Conservation (phyloP, 2,329 filamentous ascomycete genomes). For the Tolypocladium ovalisporum region DNA sequence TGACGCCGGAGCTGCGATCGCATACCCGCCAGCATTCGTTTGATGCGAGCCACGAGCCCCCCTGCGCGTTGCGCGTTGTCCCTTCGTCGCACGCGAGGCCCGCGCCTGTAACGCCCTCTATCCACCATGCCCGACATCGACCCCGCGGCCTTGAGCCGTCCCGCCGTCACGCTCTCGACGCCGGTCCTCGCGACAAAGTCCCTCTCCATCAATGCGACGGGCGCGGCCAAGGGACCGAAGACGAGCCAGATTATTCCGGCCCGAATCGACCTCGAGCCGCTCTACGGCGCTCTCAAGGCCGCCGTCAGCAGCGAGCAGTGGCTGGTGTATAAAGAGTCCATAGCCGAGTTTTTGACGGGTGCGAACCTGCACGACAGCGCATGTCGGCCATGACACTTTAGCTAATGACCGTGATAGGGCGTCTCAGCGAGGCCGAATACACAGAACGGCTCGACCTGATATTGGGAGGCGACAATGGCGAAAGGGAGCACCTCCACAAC, state of each 20-base stretch:
- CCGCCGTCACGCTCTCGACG: constrained; percentile 45
- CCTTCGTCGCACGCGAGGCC: constrained; percentile 34
- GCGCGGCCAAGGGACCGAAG: constrained; percentile 42
- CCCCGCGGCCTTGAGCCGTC: constrained; percentile 56
- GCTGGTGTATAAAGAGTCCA: constrained; percentile 52
- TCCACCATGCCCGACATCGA: constrained; percentile 57
- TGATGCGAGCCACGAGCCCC: constrained; percentile 32
- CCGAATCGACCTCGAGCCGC: constrained; percentile 56
- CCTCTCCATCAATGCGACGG: constrained; percentile 40
- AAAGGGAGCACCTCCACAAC: constrained; percentile 55
- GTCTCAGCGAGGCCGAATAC: constrained; percentile 52
- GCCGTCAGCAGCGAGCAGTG: constrained; percentile 51
- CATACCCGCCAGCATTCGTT: constrained; percentile 23
- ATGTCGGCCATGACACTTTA: not conserved
- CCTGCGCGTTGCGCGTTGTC: constrained; percentile 33
- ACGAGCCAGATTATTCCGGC: constrained; percentile 52
- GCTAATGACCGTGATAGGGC: constrained; percentile 34
- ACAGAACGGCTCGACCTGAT: constrained; percentile 49
- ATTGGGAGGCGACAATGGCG: constrained; percentile 43
- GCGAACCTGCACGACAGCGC: constrained; percentile 3
- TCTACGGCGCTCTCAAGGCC: constrained; percentile 51
- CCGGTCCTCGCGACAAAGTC: constrained; percentile 48
- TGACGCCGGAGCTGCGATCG: constrained; percentile 30
- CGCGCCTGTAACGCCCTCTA: constrained; percentile 16
- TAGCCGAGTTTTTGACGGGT: constrained; percentile 54